Conservation (phyloP, 805 yeast species). For the Metschnikowia drakensbergensis region DNA sequence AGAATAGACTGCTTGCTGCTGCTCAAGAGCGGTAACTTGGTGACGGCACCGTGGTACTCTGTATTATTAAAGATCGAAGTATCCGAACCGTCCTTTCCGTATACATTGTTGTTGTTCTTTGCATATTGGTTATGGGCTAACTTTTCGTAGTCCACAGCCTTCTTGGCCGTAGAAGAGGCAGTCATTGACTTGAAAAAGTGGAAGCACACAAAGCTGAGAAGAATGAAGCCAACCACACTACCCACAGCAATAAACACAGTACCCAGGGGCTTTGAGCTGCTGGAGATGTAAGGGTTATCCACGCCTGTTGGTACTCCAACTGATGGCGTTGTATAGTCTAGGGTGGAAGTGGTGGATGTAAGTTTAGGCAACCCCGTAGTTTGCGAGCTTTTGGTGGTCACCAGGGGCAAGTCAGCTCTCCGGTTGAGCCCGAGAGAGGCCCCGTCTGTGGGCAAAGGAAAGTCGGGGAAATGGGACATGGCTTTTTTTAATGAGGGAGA, state of each 20-base stretch:
- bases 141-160: slow-evolving; percentile 34
- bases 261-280: slow-evolving; percentile 57
- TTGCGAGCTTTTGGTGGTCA: slow-evolving; percentile 1
- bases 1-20: slow-evolving; percentile 18
- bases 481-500: background rate
- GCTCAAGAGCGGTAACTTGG: slow-evolving; percentile 34
- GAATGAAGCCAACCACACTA: slow-evolving; percentile 56
- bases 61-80: slow-evolving; percentile 6
- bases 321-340: slow-evolving; percentile 42
- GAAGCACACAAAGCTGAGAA: slow-evolving; percentile 50
- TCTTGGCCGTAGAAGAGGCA: slow-evolving; percentile 52
- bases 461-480: background rate
- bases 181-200: slow-evolving; percentile 45
- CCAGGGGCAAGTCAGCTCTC: slow-evolving; percentile 3
- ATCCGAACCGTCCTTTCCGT: slow-evolving; percentile 17
- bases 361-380: slow-evolving; percentile 14
- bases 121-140: slow-evolving; percentile 31
- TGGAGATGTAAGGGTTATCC: slow-evolving; percentile 62
- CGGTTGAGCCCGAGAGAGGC: background rate
- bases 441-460: background rate
- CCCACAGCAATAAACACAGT: slow-evolving; percentile 85
- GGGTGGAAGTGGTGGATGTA: slow-evolving; percentile 12
- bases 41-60: slow-evolving; percentile 21
- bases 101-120: slow-evolving; percentile 27
- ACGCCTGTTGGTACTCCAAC: slow-evolving; percentile 55